A percentile compares a stretch with the other conserved stretches of the same genome.
Evolutionary conservation across 306 rosid genomes (phyloP).

Genomic region (Styphnolobium japonicum): DNA sequence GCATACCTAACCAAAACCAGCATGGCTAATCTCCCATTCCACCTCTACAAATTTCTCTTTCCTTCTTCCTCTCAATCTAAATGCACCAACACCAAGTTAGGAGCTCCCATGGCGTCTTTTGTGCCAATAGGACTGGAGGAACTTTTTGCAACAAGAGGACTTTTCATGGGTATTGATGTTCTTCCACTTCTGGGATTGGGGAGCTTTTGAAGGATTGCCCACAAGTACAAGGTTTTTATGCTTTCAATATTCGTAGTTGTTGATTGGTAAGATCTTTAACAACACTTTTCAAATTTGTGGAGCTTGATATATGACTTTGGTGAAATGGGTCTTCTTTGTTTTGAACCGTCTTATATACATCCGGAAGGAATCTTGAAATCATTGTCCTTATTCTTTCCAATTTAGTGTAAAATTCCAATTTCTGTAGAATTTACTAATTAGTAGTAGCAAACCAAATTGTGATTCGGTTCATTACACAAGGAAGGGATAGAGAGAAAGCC

Average conservation of each 20-base stretch:
- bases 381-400: background rate
- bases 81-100: conserved; percentile 25
- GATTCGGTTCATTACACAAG: too few species aligned
- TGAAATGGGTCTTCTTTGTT: background rate
- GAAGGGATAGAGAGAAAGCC: too few species aligned
- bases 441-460: too few species aligned
- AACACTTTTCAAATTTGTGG: conserved; percentile 16
- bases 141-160: conserved; percentile 36
- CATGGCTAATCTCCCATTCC: too few species aligned
- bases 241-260: background rate
- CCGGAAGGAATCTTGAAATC: background rate
- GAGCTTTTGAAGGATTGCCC: conserved; percentile 37
- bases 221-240: conserved; percentile 17
- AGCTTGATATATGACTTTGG: background rate
- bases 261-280: background rate
- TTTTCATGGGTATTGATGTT: conserved; percentile 47
- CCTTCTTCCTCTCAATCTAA: conserved; percentile 13
- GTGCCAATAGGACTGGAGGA: conserved; percentile 17
- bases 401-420: too few species aligned
- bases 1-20: too few species aligned
- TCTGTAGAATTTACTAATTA: too few species aligned
- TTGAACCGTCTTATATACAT: too few species aligned
- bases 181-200: conserved; percentile 47
- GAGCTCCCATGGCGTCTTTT: conserved; percentile 31
- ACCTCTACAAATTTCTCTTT: conserved; percentile 20